These are phyloP conservation scores for Houttuynia cordata DNA, from an alignment of 164 flowering plant species.

Conservation along the genomic window DNA sequence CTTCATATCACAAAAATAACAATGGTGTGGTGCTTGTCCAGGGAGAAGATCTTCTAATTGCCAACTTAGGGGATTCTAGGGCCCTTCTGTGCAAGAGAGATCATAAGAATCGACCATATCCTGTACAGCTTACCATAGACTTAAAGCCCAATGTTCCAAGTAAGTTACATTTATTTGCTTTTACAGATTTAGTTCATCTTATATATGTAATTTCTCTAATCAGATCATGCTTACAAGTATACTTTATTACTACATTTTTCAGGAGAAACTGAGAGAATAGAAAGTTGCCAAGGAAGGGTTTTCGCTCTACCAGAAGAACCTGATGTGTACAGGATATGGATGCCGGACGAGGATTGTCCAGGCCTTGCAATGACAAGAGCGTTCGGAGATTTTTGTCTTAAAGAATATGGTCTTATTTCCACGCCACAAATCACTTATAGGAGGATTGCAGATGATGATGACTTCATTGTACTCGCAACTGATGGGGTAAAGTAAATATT, in stretches of 20 bases:
- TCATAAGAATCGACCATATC: constrained; percentile 26
- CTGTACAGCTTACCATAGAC: constrained; percentile 72
- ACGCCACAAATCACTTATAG: background rate
- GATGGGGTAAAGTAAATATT: constrained; percentile 4
- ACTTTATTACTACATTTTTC: background rate
- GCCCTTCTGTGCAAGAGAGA: constrained; percentile 59
- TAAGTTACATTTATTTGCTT: constrained; percentile 12
- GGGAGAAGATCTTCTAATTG: constrained; percentile 55
- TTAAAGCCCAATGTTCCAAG: constrained; percentile 64
- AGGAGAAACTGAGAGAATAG: constrained; percentile 8
- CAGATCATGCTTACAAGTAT: background rate
- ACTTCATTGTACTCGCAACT: constrained; percentile 7
- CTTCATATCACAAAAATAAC: too few species aligned
- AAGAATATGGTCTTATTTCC: constrained; percentile 9
- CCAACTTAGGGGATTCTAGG: constrained; percentile 86
- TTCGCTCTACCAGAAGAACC: constrained; percentile 7
- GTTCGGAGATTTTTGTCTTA: constrained; percentile 15
- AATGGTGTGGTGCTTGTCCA: constrained; percentile 8
- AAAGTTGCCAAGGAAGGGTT: constrained; percentile 4
- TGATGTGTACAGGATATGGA: constrained; percentile 5
- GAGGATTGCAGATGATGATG: constrained; percentile 4
- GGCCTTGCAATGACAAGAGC: constrained; percentile 31
- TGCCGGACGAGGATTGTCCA: constrained; percentile 5
- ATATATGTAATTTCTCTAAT: background rate
- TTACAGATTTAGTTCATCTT: background rate